Conservation (phyloP, 345 rosid genomes). For the Euphorbia peplus region DNA sequence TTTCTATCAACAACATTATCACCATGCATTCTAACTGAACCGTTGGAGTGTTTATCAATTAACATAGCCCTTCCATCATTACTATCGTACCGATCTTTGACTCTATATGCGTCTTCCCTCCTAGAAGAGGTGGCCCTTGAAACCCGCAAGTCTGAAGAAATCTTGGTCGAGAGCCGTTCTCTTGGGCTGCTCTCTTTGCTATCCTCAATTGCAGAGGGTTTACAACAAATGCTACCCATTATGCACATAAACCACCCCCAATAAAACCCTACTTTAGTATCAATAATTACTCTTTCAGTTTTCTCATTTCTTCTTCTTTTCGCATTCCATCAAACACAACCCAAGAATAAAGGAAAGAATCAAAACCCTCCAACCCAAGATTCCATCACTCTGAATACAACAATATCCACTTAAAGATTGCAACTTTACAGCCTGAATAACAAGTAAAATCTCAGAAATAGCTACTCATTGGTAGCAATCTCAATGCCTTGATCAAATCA, state of each 20-base stretch:
- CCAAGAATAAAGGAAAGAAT: conserved; percentile 11
- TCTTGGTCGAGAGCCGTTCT: conserved; percentile 59
- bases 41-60: conserved; percentile 68
- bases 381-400: conserved; percentile 11
- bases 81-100: conserved; percentile 50
- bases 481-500: conserved; percentile 12
- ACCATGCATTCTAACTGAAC: conserved; percentile 48
- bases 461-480: neutral
- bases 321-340: conserved; percentile 22
- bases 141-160: conserved; percentile 50
- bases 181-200: conserved; percentile 81
- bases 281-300: conserved; percentile 33
- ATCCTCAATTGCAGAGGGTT: conserved; percentile 85
- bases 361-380: conserved; percentile 22
- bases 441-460: conserved; percentile 9
- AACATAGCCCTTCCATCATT: conserved; percentile 55
- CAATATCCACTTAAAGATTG: conserved; percentile 6
- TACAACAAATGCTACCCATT: conserved; percentile 87
- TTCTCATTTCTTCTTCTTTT: conserved; percentile 27
- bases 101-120: conserved; percentile 63
- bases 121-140: conserved; percentile 64
- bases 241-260: conserved; percentile 39
- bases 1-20: conserved; percentile 63
- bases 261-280: conserved; percentile 23
- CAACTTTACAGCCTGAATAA: conserved; percentile 13